Percentiles rank a stretch among this genome's conserved stretches.
Evolutionary conservation across 495 filamentous ascomycete genomes (phyloP).

Genomic region (Podospora bellae-mahoneyi): DNA sequence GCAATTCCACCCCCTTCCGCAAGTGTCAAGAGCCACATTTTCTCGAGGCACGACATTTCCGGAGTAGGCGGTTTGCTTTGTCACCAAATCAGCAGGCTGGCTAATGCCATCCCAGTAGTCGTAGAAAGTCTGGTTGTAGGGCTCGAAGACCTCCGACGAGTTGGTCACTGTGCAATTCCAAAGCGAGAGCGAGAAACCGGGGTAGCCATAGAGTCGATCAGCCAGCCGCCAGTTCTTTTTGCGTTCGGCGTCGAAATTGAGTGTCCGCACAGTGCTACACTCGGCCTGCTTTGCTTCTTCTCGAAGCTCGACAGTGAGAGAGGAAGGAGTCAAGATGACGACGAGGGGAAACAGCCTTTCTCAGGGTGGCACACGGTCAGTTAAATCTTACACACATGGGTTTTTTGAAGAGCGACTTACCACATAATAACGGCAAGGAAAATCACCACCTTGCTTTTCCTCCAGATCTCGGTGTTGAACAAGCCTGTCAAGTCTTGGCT

Average conservation of each 20-base stretch:
- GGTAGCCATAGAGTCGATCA: slow-evolving; percentile 20
- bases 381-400: background rate
- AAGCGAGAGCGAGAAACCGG: slow-evolving; percentile 21
- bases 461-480: slow-evolving; percentile 33
- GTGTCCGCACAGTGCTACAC: slow-evolving; percentile 26
- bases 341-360: slow-evolving; percentile 30
- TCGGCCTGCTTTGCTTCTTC: slow-evolving; percentile 10
- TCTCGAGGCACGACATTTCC: slow-evolving; percentile 20
- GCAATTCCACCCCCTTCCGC: slow-evolving; percentile 34
- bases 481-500: slow-evolving; percentile 32
- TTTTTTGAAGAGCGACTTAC: slow-evolving; percentile 11
- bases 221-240: slow-evolving; percentile 28
- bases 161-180: slow-evolving; percentile 27
- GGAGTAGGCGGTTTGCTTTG: slow-evolving; percentile 15
- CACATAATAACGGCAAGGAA: slow-evolving; percentile 33
- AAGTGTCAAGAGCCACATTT: slow-evolving; percentile 26
- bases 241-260: slow-evolving; percentile 31
- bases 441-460: slow-evolving; percentile 32
- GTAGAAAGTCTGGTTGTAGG: slow-evolving; percentile 31
- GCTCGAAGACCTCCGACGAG: slow-evolving; percentile 7
- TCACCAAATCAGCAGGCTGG: slow-evolving; percentile 14
- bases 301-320: slow-evolving; percentile 26
- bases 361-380: background rate
- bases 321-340: slow-evolving; percentile 30
- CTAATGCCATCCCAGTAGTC: slow-evolving; percentile 31